Percentiles rank a stretch among this genome's conserved stretches.
Conservation (phyloP, 306 rosid species). For the Cicer cuneatum region DNA sequence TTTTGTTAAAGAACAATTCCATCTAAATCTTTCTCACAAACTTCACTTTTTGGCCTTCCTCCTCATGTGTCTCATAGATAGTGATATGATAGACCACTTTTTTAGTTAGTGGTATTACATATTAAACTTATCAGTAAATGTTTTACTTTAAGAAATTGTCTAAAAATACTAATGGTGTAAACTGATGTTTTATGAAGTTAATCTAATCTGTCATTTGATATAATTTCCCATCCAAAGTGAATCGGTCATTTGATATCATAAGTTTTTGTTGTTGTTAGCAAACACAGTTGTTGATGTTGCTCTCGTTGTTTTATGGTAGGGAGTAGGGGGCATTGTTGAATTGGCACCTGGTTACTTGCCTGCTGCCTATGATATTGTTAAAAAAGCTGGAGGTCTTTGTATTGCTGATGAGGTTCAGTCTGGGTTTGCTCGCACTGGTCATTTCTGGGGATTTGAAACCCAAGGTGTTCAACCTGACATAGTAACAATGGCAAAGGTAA, state of each 20-base stretch:
- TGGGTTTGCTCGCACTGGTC: conserved; percentile 90
- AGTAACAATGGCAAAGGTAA: conserved; percentile 95
- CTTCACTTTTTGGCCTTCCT: background rate
- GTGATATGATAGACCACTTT: background rate
- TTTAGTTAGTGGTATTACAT: background rate
- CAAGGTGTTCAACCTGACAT: conserved; percentile 96
- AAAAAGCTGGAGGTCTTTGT: conserved; percentile 89
- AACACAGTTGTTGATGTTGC: background rate
- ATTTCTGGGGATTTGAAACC: conserved; percentile 93
- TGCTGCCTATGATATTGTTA: conserved; percentile 60
- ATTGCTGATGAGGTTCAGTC: conserved; percentile 95
- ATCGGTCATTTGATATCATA: background rate
- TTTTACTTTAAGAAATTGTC: conserved; percentile 3
- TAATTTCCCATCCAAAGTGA: background rate
- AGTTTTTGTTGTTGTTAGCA: background rate
- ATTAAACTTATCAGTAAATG: background rate
- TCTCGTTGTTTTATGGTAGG: conserved; percentile 53
- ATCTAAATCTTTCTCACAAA: background rate
- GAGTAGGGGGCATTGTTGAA: conserved; percentile 91
- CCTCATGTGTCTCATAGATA: background rate
- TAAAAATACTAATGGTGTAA: background rate
- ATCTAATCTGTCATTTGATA: background rate
- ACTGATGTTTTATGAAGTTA: background rate
- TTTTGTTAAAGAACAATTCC: background rate
- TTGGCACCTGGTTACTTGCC: conserved; percentile 93